Evolutionary conservation across 2,329 filamentous ascomycete species (phyloP).

Genomic region (Huntiella omanensis): DNA sequence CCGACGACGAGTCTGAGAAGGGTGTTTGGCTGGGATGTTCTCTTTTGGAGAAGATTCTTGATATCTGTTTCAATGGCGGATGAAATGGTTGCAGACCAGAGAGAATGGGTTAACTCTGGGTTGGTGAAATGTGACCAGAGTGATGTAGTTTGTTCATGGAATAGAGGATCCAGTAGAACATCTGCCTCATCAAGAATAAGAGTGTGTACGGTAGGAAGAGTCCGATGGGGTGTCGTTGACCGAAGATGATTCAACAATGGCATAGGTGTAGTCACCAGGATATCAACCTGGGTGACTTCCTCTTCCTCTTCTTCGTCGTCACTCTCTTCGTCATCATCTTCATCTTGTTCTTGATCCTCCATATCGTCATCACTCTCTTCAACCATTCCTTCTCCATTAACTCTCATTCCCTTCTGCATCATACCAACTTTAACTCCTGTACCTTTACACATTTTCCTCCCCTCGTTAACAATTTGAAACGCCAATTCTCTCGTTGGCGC

Average conservation of each 20-base stretch:
- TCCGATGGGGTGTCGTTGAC: constrained; percentile 15
- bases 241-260: constrained; percentile 55
- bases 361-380: constrained; percentile 19
- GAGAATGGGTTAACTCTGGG: constrained; percentile 49
- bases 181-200: constrained; percentile 88
- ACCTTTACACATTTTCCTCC: constrained; percentile 56
- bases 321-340: constrained; percentile 20
- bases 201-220: constrained; percentile 49
- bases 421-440: constrained; percentile 64
- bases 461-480: constrained; percentile 68
- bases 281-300: constrained; percentile 17
- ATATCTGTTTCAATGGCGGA: constrained; percentile 75
- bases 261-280: constrained; percentile 28
- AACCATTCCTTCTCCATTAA: constrained; percentile 27
- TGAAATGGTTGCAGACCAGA: constrained; percentile 96
- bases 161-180: constrained; percentile 77
- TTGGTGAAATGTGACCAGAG: constrained; percentile 69
- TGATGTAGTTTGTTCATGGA: constrained; percentile 68
- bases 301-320: constrained; percentile 6
- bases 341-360: constrained; percentile 19
- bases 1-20: constrained; percentile 83
- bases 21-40: constrained; percentile 21
- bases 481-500: constrained; percentile 65
- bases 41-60: constrained; percentile 42
- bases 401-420: constrained; percentile 69